phyloP scores from a whole-genome alignment of 148 eudicot species.

The Vaccinium macrocarpon region DNA sequence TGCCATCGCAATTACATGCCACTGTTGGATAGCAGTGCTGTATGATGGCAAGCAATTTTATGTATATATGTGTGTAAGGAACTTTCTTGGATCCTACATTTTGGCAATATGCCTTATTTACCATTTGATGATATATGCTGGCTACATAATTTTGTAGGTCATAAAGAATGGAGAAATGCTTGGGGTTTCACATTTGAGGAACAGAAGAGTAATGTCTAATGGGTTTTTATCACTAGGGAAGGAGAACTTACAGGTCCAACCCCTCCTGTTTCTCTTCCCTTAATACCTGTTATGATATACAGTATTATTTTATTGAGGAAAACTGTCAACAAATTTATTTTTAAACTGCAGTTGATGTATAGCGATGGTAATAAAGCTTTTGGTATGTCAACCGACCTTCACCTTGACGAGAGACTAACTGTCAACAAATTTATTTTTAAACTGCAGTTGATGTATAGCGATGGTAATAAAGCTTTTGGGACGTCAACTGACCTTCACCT shows the following conservation, averaged over 20 bases:
- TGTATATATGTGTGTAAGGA: not conserved
- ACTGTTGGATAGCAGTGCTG: conserved; percentile 9
- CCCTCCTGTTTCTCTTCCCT: not conserved
- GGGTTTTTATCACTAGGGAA: conserved; percentile 87
- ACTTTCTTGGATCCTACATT: not conserved
- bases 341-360: conserved; percentile 78
- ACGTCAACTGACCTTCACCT: conserved; percentile 85
- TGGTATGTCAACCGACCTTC: conserved; percentile 88
- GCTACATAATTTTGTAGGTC: conserved; percentile 45
- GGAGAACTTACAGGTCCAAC: conserved; percentile 83
- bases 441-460: conserved; percentile 91
- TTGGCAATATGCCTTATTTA: not conserved
- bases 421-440: conserved; percentile 20
- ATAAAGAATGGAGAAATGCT: conserved; percentile 99
- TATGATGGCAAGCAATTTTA: not conserved
- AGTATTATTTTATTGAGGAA: conserved; percentile 12
- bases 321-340: conserved; percentile 16
- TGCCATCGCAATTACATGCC: not conserved
- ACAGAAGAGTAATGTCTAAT: conserved; percentile 80
- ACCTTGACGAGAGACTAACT: conserved; percentile 71
- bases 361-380: conserved; percentile 98
- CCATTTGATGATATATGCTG: not conserved
- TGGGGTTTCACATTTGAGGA: conserved; percentile 93
- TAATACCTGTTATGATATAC: not conserved
- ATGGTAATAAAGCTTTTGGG: conserved; percentile 98